Evolutionary conservation across 345 rosid species (phyloP).

Genomic region (Syzygium jambos): DNA sequence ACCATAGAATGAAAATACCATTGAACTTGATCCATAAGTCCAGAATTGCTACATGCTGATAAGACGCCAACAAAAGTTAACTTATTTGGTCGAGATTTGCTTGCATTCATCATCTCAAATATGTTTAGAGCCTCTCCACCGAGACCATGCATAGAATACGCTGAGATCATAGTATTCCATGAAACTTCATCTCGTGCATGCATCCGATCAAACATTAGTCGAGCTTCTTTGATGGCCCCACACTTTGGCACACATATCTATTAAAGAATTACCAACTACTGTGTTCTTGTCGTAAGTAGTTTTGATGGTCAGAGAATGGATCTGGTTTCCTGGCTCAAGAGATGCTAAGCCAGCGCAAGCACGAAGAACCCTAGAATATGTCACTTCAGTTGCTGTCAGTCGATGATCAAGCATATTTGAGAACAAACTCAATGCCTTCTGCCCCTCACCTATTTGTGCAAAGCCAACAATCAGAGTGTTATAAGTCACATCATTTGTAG

Average conservation of each 20-base stretch:
- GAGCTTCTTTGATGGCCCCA: constrained; percentile 57
- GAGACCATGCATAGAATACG: constrained; percentile 71
- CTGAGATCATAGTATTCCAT: constrained; percentile 83
- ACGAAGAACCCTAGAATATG: constrained; percentile 63
- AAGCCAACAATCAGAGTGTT: constrained; percentile 82
- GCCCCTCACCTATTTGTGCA: constrained; percentile 33
- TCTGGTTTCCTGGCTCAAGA: constrained; percentile 58
- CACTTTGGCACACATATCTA: constrained; percentile 94
- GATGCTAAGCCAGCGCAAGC: constrained; percentile 80
- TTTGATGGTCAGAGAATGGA: constrained; percentile 56
- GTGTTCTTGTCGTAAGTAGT: constrained; percentile 35
- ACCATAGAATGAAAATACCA: constrained; percentile 64
- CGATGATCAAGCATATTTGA: constrained; percentile 40
- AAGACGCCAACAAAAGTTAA: constrained; percentile 69
- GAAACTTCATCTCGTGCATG: constrained; percentile 41
- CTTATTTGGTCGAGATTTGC: constrained; percentile 45
- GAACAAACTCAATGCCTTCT: constrained; percentile 58
- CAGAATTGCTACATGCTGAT: constrained; percentile 80
- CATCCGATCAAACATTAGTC: constrained; percentile 45
- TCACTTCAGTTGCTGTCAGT: constrained; percentile 60
- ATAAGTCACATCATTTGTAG: constrained; percentile 66
- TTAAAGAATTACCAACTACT: constrained; percentile 66
- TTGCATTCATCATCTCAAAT: constrained; percentile 52
- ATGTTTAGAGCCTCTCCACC: constrained; percentile 40
- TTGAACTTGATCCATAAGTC: constrained; percentile 55